Percentiles rank a stretch among this genome's conserved stretches.
Evolutionary conservation across 2,329 filamentous ascomycete species (phyloP).

Genomic region (Raffaelea ambrosiae): DNA sequence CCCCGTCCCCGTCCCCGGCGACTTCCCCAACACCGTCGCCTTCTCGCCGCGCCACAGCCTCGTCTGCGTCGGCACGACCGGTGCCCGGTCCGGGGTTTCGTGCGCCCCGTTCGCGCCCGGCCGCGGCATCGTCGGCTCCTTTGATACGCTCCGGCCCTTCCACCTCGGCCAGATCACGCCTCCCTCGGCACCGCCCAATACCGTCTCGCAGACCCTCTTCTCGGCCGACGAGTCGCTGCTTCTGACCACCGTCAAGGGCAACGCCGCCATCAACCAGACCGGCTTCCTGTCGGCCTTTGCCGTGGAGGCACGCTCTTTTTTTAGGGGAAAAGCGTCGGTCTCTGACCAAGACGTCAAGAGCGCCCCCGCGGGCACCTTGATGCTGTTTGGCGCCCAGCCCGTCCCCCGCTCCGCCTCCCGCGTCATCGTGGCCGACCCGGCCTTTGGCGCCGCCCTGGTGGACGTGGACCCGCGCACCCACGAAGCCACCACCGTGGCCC

Average conservation of each 20-base stretch:
- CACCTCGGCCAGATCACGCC: constrained; percentile 47
- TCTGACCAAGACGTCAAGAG: constrained; percentile 36
- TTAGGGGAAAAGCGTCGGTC: constrained; percentile 26
- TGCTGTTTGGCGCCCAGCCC: constrained; percentile 41
- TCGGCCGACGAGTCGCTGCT: constrained; percentile 42
- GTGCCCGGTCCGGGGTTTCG: constrained; percentile 33
- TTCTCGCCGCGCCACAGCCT: constrained; percentile 32
- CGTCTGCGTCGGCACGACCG: constrained; percentile 38
- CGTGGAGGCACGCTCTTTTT: constrained; percentile 20
- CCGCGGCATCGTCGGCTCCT: constrained; percentile 26
- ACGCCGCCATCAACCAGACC: constrained; percentile 48
- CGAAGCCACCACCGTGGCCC: constrained; percentile 24
- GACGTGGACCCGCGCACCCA: constrained; percentile 24
- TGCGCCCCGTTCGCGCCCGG: constrained; percentile 29
- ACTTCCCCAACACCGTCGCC: constrained; percentile 44
- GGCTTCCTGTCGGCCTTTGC: constrained; percentile 47
- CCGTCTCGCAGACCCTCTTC: constrained; percentile 53
- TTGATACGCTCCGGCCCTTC: constrained; percentile 37
- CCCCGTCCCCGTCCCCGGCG: constrained; percentile 34
- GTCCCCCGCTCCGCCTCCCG: constrained; percentile 39
- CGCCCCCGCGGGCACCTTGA: constrained; percentile 45
- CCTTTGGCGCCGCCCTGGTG: constrained; percentile 46
- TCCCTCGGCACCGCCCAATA: constrained; percentile 48
- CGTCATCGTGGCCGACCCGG: constrained; percentile 46
- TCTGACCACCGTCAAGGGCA: constrained; percentile 52